phyloP scores from a whole-genome alignment of 2,329 filamentous ascomycete species.

The Aspergillus ochraceoroseus region DNA sequence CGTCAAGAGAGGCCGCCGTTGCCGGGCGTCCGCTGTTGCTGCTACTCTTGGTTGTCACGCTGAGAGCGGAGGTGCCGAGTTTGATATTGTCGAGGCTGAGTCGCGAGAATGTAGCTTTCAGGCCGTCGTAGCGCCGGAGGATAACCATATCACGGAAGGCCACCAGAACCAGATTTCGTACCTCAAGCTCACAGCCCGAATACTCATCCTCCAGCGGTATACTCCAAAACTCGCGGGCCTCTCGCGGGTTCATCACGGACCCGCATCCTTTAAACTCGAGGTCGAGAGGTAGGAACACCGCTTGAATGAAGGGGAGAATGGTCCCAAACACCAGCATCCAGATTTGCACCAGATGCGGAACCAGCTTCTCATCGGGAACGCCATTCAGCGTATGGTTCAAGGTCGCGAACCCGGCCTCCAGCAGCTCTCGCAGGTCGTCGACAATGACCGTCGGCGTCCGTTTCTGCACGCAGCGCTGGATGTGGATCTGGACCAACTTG shows the following conservation, averaged over 20 bases:
- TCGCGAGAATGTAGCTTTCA: slow-evolving; percentile 86
- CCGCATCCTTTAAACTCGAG: slow-evolving; percentile 87
- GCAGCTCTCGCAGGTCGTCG: slow-evolving; percentile 58
- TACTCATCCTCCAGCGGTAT: slow-evolving; percentile 53
- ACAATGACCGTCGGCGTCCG: slow-evolving; percentile 56
- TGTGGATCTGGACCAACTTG: slow-evolving; percentile 57
- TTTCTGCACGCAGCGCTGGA: slow-evolving; percentile 59
- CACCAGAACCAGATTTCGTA: slow-evolving; percentile 81
- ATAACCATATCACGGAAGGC: slow-evolving; percentile 87
- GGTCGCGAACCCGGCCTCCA: slow-evolving; percentile 71
- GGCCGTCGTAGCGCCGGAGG: slow-evolving; percentile 77
- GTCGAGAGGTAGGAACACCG: slow-evolving; percentile 88
- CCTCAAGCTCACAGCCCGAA: slow-evolving; percentile 64
- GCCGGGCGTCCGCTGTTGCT: slow-evolving; percentile 55
- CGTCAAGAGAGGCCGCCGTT: slow-evolving; percentile 72
- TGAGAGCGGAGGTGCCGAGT: slow-evolving; percentile 44
- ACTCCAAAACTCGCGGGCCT: slow-evolving; percentile 88
- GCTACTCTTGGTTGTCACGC: slow-evolving; percentile 41
- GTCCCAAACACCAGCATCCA: slow-evolving; percentile 91
- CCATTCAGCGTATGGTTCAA: slow-evolving; percentile 77
- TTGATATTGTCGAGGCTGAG: slow-evolving; percentile 76
- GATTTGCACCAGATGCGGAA: slow-evolving; percentile 83
- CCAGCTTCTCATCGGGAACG: slow-evolving; percentile 79
- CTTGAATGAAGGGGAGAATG: slow-evolving; percentile 88
- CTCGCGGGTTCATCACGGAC: slow-evolving; percentile 67